Conservation (phyloP, 805 yeast species). For the Wickerhamiella parazyma region DNA sequence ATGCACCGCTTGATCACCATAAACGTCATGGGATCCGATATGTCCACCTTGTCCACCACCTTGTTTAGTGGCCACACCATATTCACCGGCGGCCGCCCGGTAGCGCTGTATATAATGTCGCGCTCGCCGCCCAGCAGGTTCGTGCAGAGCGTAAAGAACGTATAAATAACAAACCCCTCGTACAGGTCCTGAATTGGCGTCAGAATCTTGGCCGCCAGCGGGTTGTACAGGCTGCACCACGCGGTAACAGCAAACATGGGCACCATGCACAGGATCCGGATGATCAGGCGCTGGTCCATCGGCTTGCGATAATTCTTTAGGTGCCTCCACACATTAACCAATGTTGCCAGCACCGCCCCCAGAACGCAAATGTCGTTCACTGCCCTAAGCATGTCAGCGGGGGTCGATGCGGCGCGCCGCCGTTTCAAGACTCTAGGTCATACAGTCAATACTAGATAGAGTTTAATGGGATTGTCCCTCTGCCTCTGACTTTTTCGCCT, state of each 20-base stretch:
- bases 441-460: too few species aligned
- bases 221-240: constrained; percentile 38
- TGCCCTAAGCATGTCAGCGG: constrained; percentile 10
- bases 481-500: too few species aligned
- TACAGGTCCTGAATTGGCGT: constrained; percentile 64
- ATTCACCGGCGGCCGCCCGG: constrained; percentile 56
- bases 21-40: constrained; percentile 74
- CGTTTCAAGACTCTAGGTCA: too few species aligned
- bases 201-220: constrained; percentile 10
- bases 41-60: constrained; percentile 48
- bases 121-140: constrained; percentile 87
- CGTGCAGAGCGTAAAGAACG: constrained; percentile 74
- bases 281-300: constrained; percentile 67
- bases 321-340: constrained; percentile 38
- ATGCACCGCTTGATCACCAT: constrained; percentile 69
- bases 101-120: constrained; percentile 54
- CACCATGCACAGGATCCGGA: constrained; percentile 67
- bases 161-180: constrained; percentile 91
- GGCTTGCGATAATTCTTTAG: constrained; percentile 74
- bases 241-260: constrained; percentile 72
- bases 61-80: constrained; percentile 39
- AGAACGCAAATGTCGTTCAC: constrained; percentile 15
- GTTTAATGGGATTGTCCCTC: too few species aligned
- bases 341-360: constrained; percentile 31
- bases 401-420: too few species aligned